These are phyloP conservation scores for Picea abies DNA, from an alignment of 83 land plant genomes.

Conservation along the genomic window DNA sequence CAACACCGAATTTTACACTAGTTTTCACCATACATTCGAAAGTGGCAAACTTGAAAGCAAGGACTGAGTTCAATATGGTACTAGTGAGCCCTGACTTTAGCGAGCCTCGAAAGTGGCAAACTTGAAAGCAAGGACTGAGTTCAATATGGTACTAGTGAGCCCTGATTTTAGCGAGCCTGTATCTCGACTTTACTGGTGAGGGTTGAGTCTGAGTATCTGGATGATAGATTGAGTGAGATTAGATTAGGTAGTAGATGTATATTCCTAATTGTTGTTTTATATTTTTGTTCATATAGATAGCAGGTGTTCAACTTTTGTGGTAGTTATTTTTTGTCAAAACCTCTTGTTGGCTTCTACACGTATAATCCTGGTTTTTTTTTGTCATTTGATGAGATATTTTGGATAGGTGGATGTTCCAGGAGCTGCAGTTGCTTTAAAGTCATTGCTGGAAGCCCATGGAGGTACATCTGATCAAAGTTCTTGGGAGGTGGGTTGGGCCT, in stretches of 20 bases:
- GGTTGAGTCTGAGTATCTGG: not conserved
- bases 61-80: not conserved
- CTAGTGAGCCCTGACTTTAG: not conserved
- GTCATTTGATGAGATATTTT: not conserved
- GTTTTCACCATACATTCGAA: not conserved
- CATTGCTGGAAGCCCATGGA: conserved; percentile 66
- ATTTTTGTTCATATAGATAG: not conserved
- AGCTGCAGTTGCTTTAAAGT: conserved; percentile 69
- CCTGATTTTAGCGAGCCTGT: not conserved
- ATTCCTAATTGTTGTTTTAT: not conserved
- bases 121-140: not conserved
- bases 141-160: not conserved
- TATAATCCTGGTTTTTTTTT: not conserved
- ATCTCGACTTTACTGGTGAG: not conserved
- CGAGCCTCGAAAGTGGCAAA: not conserved
- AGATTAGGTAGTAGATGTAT: not conserved
- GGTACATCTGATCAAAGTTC: conserved; percentile 46
- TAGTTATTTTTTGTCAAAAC: not conserved
- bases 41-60: not conserved
- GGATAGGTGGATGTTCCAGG: conserved; percentile 69
- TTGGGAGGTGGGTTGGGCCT: conserved; percentile 93
- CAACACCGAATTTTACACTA: not conserved
- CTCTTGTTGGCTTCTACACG: not conserved
- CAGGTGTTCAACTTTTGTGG: not conserved
- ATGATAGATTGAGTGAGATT: not conserved